Percentiles rank a stretch among this genome's conserved stretches.
phyloP scores from a whole-genome alignment of 2,329 filamentous ascomycete genomes.

The Aspergillus neotritici region DNA sequence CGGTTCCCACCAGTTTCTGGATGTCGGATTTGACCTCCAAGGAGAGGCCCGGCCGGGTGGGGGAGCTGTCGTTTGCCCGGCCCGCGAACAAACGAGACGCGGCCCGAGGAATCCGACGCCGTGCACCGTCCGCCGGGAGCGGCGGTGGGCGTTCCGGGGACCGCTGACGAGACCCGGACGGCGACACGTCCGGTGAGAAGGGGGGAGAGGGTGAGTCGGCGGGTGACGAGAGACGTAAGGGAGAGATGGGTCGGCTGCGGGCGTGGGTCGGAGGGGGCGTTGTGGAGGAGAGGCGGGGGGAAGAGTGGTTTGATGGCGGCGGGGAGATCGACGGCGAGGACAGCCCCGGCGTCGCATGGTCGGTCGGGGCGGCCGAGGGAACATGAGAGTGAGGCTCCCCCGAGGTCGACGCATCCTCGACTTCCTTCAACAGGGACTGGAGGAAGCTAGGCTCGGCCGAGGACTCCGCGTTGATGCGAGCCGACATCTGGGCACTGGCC shows the following conservation, averaged over 20 bases:
- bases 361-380: conserved; percentile 28
- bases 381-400: conserved; percentile 25
- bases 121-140: conserved; percentile 14
- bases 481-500: conserved; percentile 26
- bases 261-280: conserved; percentile 33
- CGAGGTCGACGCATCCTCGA: conserved; percentile 54
- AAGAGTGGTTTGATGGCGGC: conserved; percentile 36
- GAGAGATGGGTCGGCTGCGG: conserved; percentile 31
- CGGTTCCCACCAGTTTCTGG: conserved; percentile 77
- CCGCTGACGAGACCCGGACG: conserved; percentile 48
- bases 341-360: conserved; percentile 35
- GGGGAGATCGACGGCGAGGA: conserved; percentile 41
- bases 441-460: conserved; percentile 69
- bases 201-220: conserved; percentile 27
- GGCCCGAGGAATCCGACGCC: conserved; percentile 22
- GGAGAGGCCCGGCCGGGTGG: conserved; percentile 61
- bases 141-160: conserved; percentile 7
- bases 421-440: conserved; percentile 79
- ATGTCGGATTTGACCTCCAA: conserved; percentile 82
- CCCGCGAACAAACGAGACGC: conserved; percentile 16
- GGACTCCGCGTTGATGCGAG: conserved; percentile 30
- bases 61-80: conserved; percentile 60
- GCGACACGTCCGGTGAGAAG: conserved; percentile 69
- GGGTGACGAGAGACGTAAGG: conserved; percentile 31
- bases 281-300: conserved; percentile 34